Percentiles rank a stretch among this genome's conserved stretches.
phyloP scores from a whole-genome alignment of 163 green algal species.

The Prototheca wickerhamii region DNA sequence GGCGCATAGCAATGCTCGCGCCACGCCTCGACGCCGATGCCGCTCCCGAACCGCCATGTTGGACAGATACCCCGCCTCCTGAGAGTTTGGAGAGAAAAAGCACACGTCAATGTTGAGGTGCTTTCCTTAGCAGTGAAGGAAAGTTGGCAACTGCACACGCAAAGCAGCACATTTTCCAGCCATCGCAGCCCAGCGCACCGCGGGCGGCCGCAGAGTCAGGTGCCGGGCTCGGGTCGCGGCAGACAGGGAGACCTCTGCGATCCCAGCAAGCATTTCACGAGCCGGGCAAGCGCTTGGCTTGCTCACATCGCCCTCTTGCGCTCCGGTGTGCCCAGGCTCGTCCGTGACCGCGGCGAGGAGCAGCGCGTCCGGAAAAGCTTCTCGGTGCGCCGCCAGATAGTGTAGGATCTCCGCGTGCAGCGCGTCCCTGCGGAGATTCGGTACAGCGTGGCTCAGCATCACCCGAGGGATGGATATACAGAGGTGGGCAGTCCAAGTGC shows the following conservation, averaged over 20 bases:
- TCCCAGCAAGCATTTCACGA: constrained; percentile 30
- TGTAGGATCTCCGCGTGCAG: no score
- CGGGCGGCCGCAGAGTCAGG: constrained; percentile 35
- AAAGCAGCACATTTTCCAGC: neutral
- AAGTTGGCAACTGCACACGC: neutral
- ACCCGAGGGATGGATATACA: no score
- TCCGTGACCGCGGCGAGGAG: no score
- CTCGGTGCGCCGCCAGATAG: no score
- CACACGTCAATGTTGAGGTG: neutral
- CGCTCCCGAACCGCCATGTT: neutral
- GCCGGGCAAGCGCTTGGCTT: no score
- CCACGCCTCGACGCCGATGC: neutral
- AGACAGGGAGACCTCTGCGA: constrained; percentile 34
- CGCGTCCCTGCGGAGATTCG: no score
- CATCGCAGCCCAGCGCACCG: constrained; percentile 8
- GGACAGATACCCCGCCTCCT: neutral
- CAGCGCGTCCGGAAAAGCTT: no score
- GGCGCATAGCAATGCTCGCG: neutral
- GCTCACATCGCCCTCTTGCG: no score
- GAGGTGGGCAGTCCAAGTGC: no score
- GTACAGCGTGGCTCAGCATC: no score
- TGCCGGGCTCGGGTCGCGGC: constrained; percentile 28
- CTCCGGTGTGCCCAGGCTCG: no score
- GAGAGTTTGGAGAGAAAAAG: neutral
- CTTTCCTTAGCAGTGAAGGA: neutral